These are phyloP conservation scores for Sporopachydermia lactativora DNA, from an alignment of 805 yeast species.

Conservation along the genomic window DNA sequence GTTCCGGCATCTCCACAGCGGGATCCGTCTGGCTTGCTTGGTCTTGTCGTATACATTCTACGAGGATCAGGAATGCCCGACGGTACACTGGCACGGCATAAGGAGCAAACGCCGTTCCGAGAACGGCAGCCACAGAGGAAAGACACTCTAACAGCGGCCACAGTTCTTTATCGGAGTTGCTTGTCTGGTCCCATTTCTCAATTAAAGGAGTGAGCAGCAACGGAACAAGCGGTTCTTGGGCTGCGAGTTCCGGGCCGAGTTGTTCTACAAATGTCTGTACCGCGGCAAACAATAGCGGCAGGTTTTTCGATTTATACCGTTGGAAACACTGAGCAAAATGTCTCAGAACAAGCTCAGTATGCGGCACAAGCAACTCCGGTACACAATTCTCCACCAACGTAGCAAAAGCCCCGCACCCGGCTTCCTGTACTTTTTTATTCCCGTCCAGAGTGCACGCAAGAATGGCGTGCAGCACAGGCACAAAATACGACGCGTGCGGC, in stretches of 20 bases:
- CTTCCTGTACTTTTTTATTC: slow-evolving; percentile 89
- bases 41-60: slow-evolving; percentile 53
- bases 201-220: slow-evolving; percentile 69
- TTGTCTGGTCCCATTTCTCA: slow-evolving; percentile 60
- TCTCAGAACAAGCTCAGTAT: slow-evolving; percentile 49
- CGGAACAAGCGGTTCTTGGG: slow-evolving; percentile 43
- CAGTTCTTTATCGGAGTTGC: slow-evolving; percentile 69
- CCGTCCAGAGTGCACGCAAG: slow-evolving; percentile 64
- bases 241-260: slow-evolving; percentile 41
- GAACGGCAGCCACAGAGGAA: slow-evolving; percentile 78
- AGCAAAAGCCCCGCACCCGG: slow-evolving; percentile 81
- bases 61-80: slow-evolving; percentile 59
- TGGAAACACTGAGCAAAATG: slow-evolving; percentile 65
- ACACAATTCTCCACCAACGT: slow-evolving; percentile 72
- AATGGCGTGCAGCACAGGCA: slow-evolving; percentile 67
- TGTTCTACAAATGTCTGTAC: slow-evolving; percentile 80
- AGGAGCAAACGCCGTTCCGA: slow-evolving; percentile 77
- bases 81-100: slow-evolving; percentile 78
- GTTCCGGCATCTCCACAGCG: slow-evolving; percentile 49
- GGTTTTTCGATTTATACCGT: slow-evolving; percentile 68
- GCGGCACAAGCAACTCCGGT: slow-evolving; percentile 41
- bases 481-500: slow-evolving; percentile 48
- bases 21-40: slow-evolving; percentile 42
- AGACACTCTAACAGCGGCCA: slow-evolving; percentile 92
- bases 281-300: slow-evolving; percentile 77